Evolutionary conservation across 495 filamentous ascomycete genomes (phyloP).

Genomic region (Podospora conica): DNA sequence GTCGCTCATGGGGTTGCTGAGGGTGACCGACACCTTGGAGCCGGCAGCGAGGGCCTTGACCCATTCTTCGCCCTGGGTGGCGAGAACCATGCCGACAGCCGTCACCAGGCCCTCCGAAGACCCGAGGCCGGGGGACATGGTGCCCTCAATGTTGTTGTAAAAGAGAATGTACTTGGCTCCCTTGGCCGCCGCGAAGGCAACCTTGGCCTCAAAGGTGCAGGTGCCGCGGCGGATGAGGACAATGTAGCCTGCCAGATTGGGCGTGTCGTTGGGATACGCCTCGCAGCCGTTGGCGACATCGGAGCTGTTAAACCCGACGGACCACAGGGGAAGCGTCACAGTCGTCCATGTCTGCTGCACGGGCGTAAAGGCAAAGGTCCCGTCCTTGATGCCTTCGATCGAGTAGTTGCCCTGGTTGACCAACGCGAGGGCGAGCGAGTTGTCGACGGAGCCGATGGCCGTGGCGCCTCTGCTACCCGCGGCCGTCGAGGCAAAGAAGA

Average conservation of each 20-base stretch:
- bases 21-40: slow-evolving; percentile 36
- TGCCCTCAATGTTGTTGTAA: slow-evolving; percentile 44
- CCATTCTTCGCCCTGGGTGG: slow-evolving; percentile 40
- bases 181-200: slow-evolving; percentile 41
- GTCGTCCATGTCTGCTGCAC: slow-evolving; percentile 27
- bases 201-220: slow-evolving; percentile 46
- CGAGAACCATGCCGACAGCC: slow-evolving; percentile 42
- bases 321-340: slow-evolving; percentile 45
- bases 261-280: slow-evolving; percentile 38
- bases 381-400: slow-evolving; percentile 20
- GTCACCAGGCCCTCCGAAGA: slow-evolving; percentile 23
- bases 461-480: slow-evolving; percentile 46
- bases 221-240: slow-evolving; percentile 50
- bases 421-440: slow-evolving; percentile 35
- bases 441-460: slow-evolving; percentile 50
- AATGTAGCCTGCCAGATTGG: slow-evolving; percentile 46
- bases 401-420: slow-evolving; percentile 33
- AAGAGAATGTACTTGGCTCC: slow-evolving; percentile 53
- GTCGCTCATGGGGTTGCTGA: slow-evolving; percentile 37
- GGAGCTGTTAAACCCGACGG: slow-evolving; percentile 44
- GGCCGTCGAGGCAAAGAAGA: slow-evolving; percentile 51
- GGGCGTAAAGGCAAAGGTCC: slow-evolving; percentile 34
- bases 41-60: slow-evolving; percentile 33
- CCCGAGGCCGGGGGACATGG: slow-evolving; percentile 18
- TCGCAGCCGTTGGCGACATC: slow-evolving; percentile 42